phyloP scores from a whole-genome alignment of 129 eudicot genomes.

The Artemisia annua region DNA sequence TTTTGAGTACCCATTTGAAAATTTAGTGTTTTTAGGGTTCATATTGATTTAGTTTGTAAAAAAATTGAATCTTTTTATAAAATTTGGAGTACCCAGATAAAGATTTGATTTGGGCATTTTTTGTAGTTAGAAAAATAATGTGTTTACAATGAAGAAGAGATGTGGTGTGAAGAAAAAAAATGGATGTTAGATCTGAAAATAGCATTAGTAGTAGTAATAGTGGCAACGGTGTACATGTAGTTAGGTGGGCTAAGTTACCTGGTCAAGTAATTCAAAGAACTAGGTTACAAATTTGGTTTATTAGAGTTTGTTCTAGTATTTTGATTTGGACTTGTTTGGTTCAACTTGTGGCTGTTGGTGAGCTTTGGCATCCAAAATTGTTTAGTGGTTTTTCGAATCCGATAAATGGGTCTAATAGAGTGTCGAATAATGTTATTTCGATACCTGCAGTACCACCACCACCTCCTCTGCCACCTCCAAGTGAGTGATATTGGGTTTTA shows the following conservation, averaged over 20 bases:
- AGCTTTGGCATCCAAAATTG: conserved; percentile 73
- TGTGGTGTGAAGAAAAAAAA: conserved; percentile 55
- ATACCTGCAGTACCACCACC: conserved; percentile 33
- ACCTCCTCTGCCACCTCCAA: conserved; percentile 58
- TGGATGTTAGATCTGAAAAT: conserved; percentile 76
- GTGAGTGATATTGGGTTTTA: conserved; percentile 52
- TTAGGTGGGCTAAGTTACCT: conserved; percentile 50
- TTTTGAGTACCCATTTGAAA: conserved; percentile 20
- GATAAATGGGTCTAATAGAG: conserved; percentile 30
- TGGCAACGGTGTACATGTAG: conserved; percentile 37
- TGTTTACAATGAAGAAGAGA: conserved; percentile 53
- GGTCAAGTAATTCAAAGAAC: conserved; percentile 57
- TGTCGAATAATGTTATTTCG: conserved; percentile 25
- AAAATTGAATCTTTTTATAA: conserved; percentile 19
- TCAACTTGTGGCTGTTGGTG: conserved; percentile 77
- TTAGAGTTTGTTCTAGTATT: conserved; percentile 84
- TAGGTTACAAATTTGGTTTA: conserved; percentile 76
- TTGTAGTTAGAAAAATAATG: background rate
- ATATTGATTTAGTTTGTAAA: conserved; percentile 17
- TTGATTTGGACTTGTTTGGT: conserved; percentile 91
- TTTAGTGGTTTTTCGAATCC: conserved; percentile 37
- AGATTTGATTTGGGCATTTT: no score
- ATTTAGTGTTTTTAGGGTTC: conserved; percentile 17
- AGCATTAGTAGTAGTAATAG: conserved; percentile 35
- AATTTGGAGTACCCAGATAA: conserved; percentile 3